Percentiles rank a stretch among this genome's conserved stretches.
Evolutionary conservation across 495 filamentous ascomycete species (phyloP).

Genomic region (Aspergillus hancockii): DNA sequence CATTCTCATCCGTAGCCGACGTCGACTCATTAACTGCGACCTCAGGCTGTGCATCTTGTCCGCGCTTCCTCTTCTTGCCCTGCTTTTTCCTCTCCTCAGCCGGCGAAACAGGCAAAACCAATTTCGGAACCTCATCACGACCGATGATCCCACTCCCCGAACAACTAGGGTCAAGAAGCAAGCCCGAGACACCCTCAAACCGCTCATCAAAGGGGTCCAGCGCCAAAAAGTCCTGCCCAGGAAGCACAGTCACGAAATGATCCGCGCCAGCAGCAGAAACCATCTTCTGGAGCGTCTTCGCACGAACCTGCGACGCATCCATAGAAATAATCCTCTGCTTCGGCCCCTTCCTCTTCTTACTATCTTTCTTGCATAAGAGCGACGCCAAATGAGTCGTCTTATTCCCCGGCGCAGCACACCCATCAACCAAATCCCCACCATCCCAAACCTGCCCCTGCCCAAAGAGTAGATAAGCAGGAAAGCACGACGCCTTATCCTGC

Average conservation of each 20-base stretch:
- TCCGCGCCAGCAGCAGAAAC: slow-evolving; percentile 71
- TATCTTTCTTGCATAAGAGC: slow-evolving; percentile 47
- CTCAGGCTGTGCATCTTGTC: slow-evolving; percentile 21
- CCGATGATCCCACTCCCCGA: slow-evolving; percentile 93
- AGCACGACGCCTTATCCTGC: slow-evolving; percentile 96
- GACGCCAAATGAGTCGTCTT: slow-evolving; percentile 94
- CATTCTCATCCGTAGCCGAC: slow-evolving; percentile 38
- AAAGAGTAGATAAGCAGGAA: slow-evolving; percentile 79
- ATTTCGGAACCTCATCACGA: slow-evolving; percentile 68
- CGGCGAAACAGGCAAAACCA: slow-evolving; percentile 46
- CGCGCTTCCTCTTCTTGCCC: slow-evolving; percentile 48
- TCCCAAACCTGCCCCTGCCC: slow-evolving; percentile 45
- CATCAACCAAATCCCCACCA: slow-evolving; percentile 80
- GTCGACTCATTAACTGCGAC: not conserved
- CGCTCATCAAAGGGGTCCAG: slow-evolving; percentile 59
- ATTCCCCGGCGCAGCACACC: slow-evolving; percentile 92
- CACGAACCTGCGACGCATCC: slow-evolving; percentile 52
- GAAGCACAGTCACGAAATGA: slow-evolving; percentile 60
- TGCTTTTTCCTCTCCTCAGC: slow-evolving; percentile 27
- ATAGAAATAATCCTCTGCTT: slow-evolving; percentile 40
- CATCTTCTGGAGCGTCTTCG: slow-evolving; percentile 79
- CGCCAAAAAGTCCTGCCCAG: slow-evolving; percentile 76
- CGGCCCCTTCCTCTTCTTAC: slow-evolving; percentile 23
- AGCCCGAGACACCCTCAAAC: slow-evolving; percentile 61
- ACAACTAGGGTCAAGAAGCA: slow-evolving; percentile 90